Evolutionary conservation across 495 filamentous ascomycete species (phyloP).

Genomic region (Penicillium argentinense): DNA sequence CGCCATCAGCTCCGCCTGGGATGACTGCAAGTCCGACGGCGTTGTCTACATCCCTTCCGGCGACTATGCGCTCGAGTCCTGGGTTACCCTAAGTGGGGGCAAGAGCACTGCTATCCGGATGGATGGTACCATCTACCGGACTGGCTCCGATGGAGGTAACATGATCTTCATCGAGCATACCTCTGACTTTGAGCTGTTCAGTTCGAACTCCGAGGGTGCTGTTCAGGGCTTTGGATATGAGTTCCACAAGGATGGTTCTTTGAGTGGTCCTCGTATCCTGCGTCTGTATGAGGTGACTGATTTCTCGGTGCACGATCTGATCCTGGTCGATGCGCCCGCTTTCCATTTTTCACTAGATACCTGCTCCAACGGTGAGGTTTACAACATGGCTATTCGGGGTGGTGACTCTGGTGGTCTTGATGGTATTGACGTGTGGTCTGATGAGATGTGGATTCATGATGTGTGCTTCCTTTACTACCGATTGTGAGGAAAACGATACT

Average conservation of each 20-base stretch:
- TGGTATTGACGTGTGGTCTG: conserved; percentile 51
- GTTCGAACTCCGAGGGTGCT: conserved; percentile 45
- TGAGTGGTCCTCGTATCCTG: conserved; percentile 35
- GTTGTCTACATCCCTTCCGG: conserved; percentile 38
- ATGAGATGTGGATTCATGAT: conserved; percentile 55
- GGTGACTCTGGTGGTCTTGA: conserved; percentile 49
- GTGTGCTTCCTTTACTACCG: conserved; percentile 28
- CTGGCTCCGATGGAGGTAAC: conserved; percentile 45
- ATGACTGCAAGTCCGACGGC: conserved; percentile 39
- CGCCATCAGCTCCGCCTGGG: conserved; percentile 47
- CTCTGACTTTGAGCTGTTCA: conserved; percentile 53
- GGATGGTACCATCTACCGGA: conserved; percentile 50
- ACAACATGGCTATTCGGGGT: conserved; percentile 55
- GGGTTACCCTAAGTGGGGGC: conserved; percentile 39
- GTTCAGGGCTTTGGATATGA: conserved; percentile 54
- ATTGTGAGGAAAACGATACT: too few relatives aligned
- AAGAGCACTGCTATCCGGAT: conserved; percentile 44
- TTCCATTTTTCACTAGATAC: conserved; percentile 52
- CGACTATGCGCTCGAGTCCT: conserved; percentile 33
- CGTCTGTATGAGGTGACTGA: conserved; percentile 40
- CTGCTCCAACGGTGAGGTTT: conserved; percentile 48
- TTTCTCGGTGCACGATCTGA: conserved; percentile 53
- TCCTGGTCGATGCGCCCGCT: conserved; percentile 50
- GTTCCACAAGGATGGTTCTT: conserved; percentile 27
- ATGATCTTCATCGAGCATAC: conserved; percentile 51